Percentiles rank a stretch among this genome's conserved stretches.
These are phyloP conservation scores for Cucurbitaria berberidis DNA, from an alignment of 2,329 filamentous ascomycete species.

Conservation along the genomic window DNA sequence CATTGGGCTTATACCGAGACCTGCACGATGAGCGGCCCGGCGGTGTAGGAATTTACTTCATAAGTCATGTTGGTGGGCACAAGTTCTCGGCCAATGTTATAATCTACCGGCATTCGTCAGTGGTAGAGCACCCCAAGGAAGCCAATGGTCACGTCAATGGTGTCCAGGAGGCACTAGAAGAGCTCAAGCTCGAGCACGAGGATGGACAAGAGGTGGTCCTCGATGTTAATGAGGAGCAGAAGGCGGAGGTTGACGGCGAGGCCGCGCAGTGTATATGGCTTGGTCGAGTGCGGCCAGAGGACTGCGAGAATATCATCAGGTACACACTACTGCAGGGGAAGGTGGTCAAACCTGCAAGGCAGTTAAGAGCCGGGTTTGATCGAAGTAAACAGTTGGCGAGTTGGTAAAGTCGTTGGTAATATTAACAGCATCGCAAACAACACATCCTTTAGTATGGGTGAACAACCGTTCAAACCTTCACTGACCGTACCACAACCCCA, in stretches of 20 bases:
- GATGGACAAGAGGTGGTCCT: slow-evolving; percentile 45
- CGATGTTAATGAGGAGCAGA: slow-evolving; percentile 45
- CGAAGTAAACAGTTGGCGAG: slow-evolving; percentile 78
- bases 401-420: slow-evolving; percentile 66
- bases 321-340: slow-evolving; percentile 94
- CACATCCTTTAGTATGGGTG: too few relatives aligned
- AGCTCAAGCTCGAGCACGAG: slow-evolving; percentile 48
- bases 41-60: slow-evolving; percentile 94
- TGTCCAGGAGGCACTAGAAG: slow-evolving; percentile 45
- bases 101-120: slow-evolving; percentile 71
- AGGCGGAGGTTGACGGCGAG: slow-evolving; percentile 45
- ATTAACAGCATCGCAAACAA: background rate
- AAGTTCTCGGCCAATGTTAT: slow-evolving; percentile 96
- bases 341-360: slow-evolving; percentile 84
- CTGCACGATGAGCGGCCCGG: slow-evolving; percentile 86
- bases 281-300: slow-evolving; percentile 80
- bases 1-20: slow-evolving; percentile 84
- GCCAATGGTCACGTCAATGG: slow-evolving; percentile 30
- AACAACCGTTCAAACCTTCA: too few relatives aligned
- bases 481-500: too few relatives aligned
- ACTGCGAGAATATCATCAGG: slow-evolving; percentile 89
- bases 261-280: slow-evolving; percentile 94
- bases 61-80: slow-evolving; percentile 94
- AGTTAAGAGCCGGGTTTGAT: slow-evolving; percentile 91
- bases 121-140: slow-evolving; percentile 22